phyloP scores from a whole-genome alignment of 345 rosid genomes.

The Draba incana region DNA sequence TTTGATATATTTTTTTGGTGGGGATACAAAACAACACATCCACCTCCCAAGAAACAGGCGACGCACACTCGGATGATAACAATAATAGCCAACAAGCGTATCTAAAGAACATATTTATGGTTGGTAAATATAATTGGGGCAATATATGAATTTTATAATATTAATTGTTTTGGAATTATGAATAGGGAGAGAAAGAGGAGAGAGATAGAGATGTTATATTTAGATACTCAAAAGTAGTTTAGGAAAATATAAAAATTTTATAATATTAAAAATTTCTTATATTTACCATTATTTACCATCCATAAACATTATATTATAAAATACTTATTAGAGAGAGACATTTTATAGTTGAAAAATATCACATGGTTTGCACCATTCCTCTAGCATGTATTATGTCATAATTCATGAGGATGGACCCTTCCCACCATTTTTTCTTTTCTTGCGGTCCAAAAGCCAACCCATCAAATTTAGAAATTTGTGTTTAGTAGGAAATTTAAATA shows the following conservation, averaged over 20 bases:
- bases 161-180: no score
- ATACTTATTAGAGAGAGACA: constrained; percentile 11
- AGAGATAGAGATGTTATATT: no score
- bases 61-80: constrained; percentile 38
- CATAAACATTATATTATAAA: not conserved
- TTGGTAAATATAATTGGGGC: no score
- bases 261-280: no score
- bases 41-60: constrained; percentile 45
- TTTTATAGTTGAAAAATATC: constrained; percentile 19
- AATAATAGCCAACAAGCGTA: constrained; percentile 42
- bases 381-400: constrained; percentile 34
- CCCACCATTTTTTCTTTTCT: constrained; percentile 37
- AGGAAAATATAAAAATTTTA: no score
- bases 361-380: constrained; percentile 45
- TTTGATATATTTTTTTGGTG: not conserved
- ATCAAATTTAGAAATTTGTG: not conserved
- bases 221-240: no score
- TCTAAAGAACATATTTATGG: no score
- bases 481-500: constrained; percentile 8
- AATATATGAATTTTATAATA: no score
- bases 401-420: constrained; percentile 38
- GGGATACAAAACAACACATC: constrained; percentile 28
- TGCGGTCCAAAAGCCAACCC: constrained; percentile 36
- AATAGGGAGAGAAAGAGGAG: no score
- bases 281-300: no score